Evolutionary conservation across 495 filamentous ascomycete species (phyloP), one percentile per base, ranked within the genome.

Genomic region (Glutinoglossum americanum): DNA sequence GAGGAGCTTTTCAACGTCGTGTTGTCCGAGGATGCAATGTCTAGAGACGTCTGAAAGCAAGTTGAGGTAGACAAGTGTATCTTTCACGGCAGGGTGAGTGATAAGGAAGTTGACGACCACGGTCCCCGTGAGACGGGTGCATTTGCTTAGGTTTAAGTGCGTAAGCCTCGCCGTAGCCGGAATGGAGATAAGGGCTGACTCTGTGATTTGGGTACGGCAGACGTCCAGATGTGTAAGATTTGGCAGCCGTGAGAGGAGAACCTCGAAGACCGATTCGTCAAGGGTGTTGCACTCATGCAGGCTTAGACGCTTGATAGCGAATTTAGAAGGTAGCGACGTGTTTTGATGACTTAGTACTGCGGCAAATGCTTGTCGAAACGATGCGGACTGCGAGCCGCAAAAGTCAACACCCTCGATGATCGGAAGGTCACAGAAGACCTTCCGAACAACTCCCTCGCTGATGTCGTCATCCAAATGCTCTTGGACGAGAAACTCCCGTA

Each of bases 401-500:
- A 92, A 84, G 65, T 94, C 87, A 51, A 92, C 61, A 0, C 80
- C 85, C 62, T 76, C 71, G 27, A 94, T 64, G 56, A 80, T 80
- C 6, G 81, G 79, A n/a, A 92, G 69, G 8, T 72, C 75, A 49
- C 76, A 78, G 57, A 87, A 81, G 33, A 94, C 66, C 69, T 86
- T 87, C 56, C 72, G 72, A 57, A 94, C 68, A 30, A 94, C 81
- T 19, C 76, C 73, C 21, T 71, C 72, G 62, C 79, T 76, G 33
- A 94, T 67, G 60, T 94, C 87, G 45, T 85, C 80, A 64, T 90
- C 87, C 54, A 94, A 68, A 60, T 90, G 83, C 68, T 94, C 87
- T 68, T 89, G 86, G 30, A 81, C 77, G 57, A 92, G 68, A 61
- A 89, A 87, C 69, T 94, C 87, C 66, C 80, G 80, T 35, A 94